These are phyloP conservation scores for Prunus dulcis DNA, from an alignment of 306 rosid genomes.

Conservation along the genomic window DNA sequence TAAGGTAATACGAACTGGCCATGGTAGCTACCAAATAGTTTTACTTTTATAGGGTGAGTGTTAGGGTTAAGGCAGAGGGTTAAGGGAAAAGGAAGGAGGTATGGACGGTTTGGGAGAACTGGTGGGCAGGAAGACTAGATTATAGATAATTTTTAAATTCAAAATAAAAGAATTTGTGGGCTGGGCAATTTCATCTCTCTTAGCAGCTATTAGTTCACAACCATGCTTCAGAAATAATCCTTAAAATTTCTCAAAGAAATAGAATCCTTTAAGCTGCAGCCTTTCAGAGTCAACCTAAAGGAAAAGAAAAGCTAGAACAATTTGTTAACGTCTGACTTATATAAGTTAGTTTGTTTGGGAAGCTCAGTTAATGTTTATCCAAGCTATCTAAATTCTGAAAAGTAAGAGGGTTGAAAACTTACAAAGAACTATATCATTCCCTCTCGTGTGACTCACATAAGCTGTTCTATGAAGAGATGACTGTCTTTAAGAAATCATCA, in stretches of 20 bases:
- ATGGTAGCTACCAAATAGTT: too few species aligned
- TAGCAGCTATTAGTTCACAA: not conserved
- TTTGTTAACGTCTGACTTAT: not conserved
- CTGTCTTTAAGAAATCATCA: not conserved
- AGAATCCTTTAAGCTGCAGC: not conserved
- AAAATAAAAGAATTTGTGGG: too few species aligned
- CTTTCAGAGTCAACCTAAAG: not conserved
- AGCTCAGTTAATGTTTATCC: not conserved
- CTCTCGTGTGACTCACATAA: not conserved
- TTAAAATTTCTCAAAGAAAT: not conserved
- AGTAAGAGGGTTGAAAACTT: not conserved
- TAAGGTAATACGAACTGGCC: too few species aligned
- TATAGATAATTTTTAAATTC: too few species aligned
- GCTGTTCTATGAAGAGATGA: not conserved
- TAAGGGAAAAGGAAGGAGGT: too few species aligned
- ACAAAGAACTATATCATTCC: not conserved
- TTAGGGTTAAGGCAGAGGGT: too few species aligned
- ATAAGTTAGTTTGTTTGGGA: not conserved
- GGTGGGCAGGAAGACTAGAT: too few species aligned
- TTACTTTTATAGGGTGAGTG: too few species aligned
- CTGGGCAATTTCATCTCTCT: not conserved
- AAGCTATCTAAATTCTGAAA: not conserved
- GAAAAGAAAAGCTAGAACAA: not conserved
- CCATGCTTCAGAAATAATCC: not conserved
- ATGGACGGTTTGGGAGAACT: too few species aligned